phyloP scores from a whole-genome alignment of 192 early-diverging fungal species.

The Hyaloraphidium curvatum region DNA sequence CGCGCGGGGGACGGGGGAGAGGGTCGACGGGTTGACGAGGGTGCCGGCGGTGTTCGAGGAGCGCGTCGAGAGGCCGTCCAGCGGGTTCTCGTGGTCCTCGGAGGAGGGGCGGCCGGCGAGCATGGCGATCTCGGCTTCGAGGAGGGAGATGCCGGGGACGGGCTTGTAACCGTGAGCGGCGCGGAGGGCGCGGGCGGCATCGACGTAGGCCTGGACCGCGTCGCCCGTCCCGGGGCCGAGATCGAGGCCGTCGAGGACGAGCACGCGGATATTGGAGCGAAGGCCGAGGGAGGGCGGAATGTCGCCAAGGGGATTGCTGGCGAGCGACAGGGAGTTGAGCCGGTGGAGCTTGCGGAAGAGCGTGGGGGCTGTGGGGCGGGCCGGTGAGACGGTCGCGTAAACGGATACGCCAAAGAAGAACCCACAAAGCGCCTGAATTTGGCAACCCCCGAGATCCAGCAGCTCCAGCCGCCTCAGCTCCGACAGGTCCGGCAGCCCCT shows the following conservation, averaged over 20 bases:
- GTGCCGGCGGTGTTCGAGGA: not conserved
- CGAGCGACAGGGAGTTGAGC: slow-evolving; percentile 14
- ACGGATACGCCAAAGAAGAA: not conserved
- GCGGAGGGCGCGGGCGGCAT: not conserved
- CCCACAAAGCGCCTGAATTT: slow-evolving; percentile 15
- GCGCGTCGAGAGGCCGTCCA: not conserved
- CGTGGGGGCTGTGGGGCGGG: not conserved
- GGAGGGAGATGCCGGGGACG: slow-evolving; percentile 3
- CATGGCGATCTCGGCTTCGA: slow-evolving; percentile 6
- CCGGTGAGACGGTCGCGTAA: not conserved
- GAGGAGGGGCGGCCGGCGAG: not conserved
- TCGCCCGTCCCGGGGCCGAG: not conserved
- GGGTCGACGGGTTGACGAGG: not conserved
- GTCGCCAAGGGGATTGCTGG: slow-evolving; percentile 11
- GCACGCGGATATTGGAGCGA: slow-evolving; percentile 8
- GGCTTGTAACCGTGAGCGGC: not conserved
- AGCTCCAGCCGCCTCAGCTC: slow-evolving; percentile 14
- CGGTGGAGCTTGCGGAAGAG: slow-evolving; percentile 8
- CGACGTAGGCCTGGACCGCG: not conserved
- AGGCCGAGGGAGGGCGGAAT: slow-evolving; percentile 27
- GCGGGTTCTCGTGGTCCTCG: not conserved
- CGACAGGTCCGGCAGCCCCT: slow-evolving; percentile 12
- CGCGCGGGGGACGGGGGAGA: slow-evolving; percentile 8
- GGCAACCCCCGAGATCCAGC: slow-evolving; percentile 17
- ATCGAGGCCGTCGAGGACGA: slow-evolving; percentile 11